Conservation (phyloP, 192 early-diverging fungal species). For the Anaeromyces robustus region DNA sequence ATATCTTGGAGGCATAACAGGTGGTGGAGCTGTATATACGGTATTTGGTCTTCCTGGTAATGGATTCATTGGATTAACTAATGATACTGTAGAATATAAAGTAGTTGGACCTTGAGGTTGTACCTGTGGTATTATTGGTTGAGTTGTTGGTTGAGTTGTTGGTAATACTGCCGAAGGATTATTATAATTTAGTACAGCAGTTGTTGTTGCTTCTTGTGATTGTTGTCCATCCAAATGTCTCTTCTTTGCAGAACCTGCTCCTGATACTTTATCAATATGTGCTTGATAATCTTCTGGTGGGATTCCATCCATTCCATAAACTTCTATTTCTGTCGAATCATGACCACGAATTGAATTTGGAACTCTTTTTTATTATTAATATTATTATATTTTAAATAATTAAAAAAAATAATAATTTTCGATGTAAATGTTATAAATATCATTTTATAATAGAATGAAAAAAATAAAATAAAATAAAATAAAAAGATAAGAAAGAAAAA, state of each 20-base stretch:
- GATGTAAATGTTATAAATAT: too few species aligned
- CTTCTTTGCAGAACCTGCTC: background rate
- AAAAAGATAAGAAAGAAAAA: too few species aligned
- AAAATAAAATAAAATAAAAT: too few species aligned
- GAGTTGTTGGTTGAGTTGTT: background rate
- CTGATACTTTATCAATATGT: conserved; percentile 28
- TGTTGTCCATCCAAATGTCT: conserved; percentile 1
- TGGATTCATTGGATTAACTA: background rate
- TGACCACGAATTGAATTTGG: conserved; percentile 72
- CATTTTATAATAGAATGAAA: too few species aligned
- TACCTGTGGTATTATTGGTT: background rate
- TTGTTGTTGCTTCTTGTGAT: background rate
- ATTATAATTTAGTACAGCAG: background rate
- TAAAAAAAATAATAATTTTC: too few species aligned
- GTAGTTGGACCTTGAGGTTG: conserved; percentile 4
- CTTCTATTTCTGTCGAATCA: conserved; percentile 74
- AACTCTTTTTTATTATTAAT: conserved; percentile 38
- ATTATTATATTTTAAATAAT: background rate
- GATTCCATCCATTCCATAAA: conserved; percentile 89
- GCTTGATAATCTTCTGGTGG: conserved; percentile 61
- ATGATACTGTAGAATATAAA: conserved; percentile 1
- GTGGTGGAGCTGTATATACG: background rate
- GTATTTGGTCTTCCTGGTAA: background rate
- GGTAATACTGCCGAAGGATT: background rate
- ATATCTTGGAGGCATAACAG: background rate